A percentile compares a stretch with the other conserved stretches of the same genome.
These are phyloP conservation scores for Rhizoclosmatium sp. DNA, from an alignment of 192 early-diverging fungal species.

Conservation along the genomic window DNA sequence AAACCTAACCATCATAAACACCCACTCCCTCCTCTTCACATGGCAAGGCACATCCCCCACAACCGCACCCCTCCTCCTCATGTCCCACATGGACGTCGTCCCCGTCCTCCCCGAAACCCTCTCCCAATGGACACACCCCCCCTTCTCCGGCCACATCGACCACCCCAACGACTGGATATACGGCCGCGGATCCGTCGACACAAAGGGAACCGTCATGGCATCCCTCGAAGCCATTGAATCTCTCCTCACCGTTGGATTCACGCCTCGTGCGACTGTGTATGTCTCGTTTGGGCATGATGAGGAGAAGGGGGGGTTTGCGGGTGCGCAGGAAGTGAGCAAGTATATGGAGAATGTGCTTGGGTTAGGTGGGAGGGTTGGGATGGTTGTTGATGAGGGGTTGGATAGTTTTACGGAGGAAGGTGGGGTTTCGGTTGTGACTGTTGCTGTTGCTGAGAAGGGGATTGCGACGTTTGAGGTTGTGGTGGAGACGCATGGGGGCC, in stretches of 20 bases:
- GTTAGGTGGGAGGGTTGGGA: slow-evolving; percentile 52
- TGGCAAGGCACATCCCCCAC: slow-evolving; percentile 48
- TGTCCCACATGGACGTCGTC: slow-evolving; percentile 56
- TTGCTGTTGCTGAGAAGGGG: slow-evolving; percentile 55
- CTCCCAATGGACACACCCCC: slow-evolving; percentile 46
- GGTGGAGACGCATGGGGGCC: slow-evolving; percentile 48
- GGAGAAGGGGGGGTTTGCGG: slow-evolving; percentile 33
- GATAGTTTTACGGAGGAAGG: slow-evolving; percentile 15
- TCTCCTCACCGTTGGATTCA: slow-evolving; percentile 47
- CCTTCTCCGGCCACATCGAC: slow-evolving; percentile 47
- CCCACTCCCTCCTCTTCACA: slow-evolving; percentile 42
- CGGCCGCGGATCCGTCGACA: slow-evolving; percentile 53
- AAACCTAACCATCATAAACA: slow-evolving; percentile 42
- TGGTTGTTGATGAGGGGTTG: slow-evolving; percentile 45
- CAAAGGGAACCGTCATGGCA: slow-evolving; percentile 49
- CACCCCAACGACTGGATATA: slow-evolving; percentile 42
- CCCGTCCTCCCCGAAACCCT: slow-evolving; percentile 47
- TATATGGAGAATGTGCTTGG: slow-evolving; percentile 39
- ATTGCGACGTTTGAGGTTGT: slow-evolving; percentile 41
- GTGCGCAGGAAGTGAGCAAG: slow-evolving; percentile 40
- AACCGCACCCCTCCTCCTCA: slow-evolving; percentile 42
- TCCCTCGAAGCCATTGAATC: slow-evolving; percentile 53
- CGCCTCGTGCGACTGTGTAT: slow-evolving; percentile 45
- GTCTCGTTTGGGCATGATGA: slow-evolving; percentile 61
- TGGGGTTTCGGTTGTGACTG: slow-evolving; percentile 26